phyloP scores from a whole-genome alignment of 805 yeast genomes.

The Diddensiella transvaalensis region DNA sequence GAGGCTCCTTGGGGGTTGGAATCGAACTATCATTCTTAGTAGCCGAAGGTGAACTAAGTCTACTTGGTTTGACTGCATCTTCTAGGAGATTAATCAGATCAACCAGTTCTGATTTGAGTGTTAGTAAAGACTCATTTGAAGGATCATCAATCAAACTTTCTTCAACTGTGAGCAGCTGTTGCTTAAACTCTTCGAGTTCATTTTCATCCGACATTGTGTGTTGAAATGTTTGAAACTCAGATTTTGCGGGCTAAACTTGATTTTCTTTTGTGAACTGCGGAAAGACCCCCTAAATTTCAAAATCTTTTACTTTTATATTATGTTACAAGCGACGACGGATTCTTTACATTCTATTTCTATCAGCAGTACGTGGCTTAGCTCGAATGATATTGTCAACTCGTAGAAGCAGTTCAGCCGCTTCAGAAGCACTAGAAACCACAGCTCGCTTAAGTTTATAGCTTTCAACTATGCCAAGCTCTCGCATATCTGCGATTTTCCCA shows the following conservation, averaged over 20 bases:
- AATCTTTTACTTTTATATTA: no score
- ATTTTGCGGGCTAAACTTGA: neutral
- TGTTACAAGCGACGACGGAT: no score
- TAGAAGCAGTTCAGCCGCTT: slow-evolving; percentile 92
- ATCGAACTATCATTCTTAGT: no score
- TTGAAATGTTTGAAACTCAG: neutral
- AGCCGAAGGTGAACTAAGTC: neutral
- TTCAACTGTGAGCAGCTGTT: slow-evolving; percentile 31
- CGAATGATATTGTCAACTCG: slow-evolving; percentile 96
- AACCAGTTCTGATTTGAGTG: slow-evolving; percentile 29
- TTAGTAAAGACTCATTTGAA: slow-evolving; percentile 26
- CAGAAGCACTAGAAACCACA: slow-evolving; percentile 93
- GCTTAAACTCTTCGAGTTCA: slow-evolving; percentile 33
- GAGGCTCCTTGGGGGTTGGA: no score
- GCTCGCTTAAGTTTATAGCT: slow-evolving; percentile 88
- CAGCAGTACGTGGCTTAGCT: slow-evolving; percentile 97
- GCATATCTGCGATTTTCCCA: slow-evolving; percentile 89
- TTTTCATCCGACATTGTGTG: slow-evolving; percentile 5
- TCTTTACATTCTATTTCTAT: slow-evolving; percentile 51
- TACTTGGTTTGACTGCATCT: slow-evolving; percentile 6
- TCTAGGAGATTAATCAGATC: slow-evolving; percentile 30
- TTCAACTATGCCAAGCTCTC: slow-evolving; percentile 89
- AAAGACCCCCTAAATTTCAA: no score
- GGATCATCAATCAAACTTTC: slow-evolving; percentile 29
- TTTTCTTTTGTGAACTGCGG: no score